Percentiles rank a stretch among this genome's conserved stretches.
Conservation (phyloP, 495 filamentous ascomycete genomes). For the Penicillium longicatenatum region DNA sequence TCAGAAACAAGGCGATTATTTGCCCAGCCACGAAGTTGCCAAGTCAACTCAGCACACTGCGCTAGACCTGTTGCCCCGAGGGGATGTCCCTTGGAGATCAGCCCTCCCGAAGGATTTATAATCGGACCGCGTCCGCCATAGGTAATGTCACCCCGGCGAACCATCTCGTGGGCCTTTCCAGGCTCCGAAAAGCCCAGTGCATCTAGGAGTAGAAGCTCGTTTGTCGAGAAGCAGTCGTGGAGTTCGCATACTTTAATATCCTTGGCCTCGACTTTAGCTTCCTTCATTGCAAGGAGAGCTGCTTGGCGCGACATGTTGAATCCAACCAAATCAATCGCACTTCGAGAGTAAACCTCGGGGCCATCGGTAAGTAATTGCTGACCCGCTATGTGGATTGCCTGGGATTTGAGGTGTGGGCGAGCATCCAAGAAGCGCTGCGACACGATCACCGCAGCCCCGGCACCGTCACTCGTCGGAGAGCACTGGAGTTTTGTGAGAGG, state of each 20-base stretch:
- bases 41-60: conserved; percentile 91
- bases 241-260: conserved; percentile 85
- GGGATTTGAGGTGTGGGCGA: conserved; percentile 72
- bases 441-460: conserved; percentile 83
- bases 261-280: conserved; percentile 66
- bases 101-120: conserved; percentile 87
- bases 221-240: conserved; percentile 94
- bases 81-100: conserved; percentile 94
- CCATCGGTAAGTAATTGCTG: conserved; percentile 83
- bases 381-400: conserved; percentile 84
- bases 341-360: conserved; percentile 68
- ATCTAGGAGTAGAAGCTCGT: conserved; percentile 86
- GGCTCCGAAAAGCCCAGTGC: conserved; percentile 72
- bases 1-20: conserved; percentile 75
- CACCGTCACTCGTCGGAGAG: conserved; percentile 91
- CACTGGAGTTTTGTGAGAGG: conserved; percentile 73
- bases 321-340: conserved; percentile 83
- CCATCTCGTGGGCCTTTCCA: conserved; percentile 89
- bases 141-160: conserved; percentile 85
- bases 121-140: conserved; percentile 76
- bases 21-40: conserved; percentile 94
- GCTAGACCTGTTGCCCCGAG: conserved; percentile 89
- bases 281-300: conserved; percentile 63
- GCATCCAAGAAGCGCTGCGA: conserved; percentile 82
- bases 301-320: conserved; percentile 79